Base-by-base conservation (phyloP, 306 rosid species). In the Pachyrhizus erosus region DNA sequence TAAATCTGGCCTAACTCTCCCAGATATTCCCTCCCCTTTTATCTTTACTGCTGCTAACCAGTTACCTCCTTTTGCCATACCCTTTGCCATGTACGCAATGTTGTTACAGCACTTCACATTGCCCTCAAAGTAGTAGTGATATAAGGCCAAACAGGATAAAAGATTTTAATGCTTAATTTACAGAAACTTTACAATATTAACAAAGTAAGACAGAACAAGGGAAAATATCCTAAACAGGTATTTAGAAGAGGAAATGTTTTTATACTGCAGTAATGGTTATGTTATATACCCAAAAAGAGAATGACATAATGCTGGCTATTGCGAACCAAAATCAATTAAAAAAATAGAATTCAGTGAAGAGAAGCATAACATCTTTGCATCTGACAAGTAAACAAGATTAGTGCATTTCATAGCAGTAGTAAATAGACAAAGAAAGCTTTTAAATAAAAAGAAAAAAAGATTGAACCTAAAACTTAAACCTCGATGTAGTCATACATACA, bases 401-500 rank as follows among this genome's bases (percentile, higher is more conserved):
- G 65, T 75, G 73, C 85, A 74, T 75, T 66, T n/a, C 48, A 40
- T n/a, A 33, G 79, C 73, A 76, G 49, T 69, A 72, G 42, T 80
- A 80, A 67, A 77, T 43, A 49, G 42, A 57, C 49, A 75, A 3
- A n/a, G 61, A 54, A 61, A 6, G 23, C 43, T 52, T 42, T 78
- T 27, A 1, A 5, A 58, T n/a, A 18, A 33, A 75, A n/a, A 46
- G 5, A 58, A 23, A 18, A 33, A 75, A n/a, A 46, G 5, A 37
- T 65, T 20, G 39, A 33, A 60, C 34, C 1, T 37, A 76, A 80
- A 52, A 33, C 70, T 43, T 76, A 17, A 51, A 79, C 20, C 31
- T 74, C 8, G 27, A 70, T 75, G 72, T 8, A 68, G 42, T 39
- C 76, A 68, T 58, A 84, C 97, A 9, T 89, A 96, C 99, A 86